phyloP scores from a whole-genome alignment of 352 stramenopile species.

The Phytophthora foliorum region DNA sequence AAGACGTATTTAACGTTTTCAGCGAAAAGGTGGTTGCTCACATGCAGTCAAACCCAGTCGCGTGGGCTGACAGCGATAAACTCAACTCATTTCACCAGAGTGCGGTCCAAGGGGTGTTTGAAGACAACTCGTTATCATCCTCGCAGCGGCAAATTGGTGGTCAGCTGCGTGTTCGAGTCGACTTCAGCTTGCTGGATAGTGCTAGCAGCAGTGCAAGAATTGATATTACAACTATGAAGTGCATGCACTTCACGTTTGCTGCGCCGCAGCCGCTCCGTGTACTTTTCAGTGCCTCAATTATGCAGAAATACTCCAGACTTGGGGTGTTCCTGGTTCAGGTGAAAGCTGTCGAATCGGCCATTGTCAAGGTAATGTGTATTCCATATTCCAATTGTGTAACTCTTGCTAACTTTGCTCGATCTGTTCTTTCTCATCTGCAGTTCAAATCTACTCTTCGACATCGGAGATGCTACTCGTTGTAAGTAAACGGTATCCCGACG shows the following conservation, averaged over 20 bases:
- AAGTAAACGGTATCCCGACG: slow-evolving; percentile 22
- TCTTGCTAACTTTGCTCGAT: not conserved
- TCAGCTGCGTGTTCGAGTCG: slow-evolving; percentile 57
- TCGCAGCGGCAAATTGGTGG: slow-evolving; percentile 49
- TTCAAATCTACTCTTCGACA: slow-evolving; percentile 72
- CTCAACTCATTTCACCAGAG: slow-evolving; percentile 68
- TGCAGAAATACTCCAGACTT: slow-evolving; percentile 73
- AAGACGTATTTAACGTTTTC: slow-evolving; percentile 75
- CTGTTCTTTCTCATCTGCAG: slow-evolving; percentile 28
- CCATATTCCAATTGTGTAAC: not conserved
- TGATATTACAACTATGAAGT: slow-evolving; percentile 66
- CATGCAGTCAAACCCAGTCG: slow-evolving; percentile 60
- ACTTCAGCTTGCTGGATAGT: slow-evolving; percentile 58
- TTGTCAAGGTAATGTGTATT: slow-evolving; percentile 57
- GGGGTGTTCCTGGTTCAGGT: slow-evolving; percentile 70
- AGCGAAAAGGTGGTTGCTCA: slow-evolving; percentile 59
- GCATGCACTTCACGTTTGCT: slow-evolving; percentile 68
- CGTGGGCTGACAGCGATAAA: slow-evolving; percentile 64
- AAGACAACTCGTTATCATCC: slow-evolving; percentile 53
- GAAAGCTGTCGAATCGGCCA: slow-evolving; percentile 62
- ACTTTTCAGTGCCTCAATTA: slow-evolving; percentile 64
- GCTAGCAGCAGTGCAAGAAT: slow-evolving; percentile 45
- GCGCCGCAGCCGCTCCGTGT: slow-evolving; percentile 60
- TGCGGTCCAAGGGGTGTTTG: slow-evolving; percentile 59
- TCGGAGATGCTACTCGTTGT: slow-evolving; percentile 57